Evolutionary conservation across 495 filamentous ascomycete genomes (phyloP).

Genomic region (Penicillium turbatum): DNA sequence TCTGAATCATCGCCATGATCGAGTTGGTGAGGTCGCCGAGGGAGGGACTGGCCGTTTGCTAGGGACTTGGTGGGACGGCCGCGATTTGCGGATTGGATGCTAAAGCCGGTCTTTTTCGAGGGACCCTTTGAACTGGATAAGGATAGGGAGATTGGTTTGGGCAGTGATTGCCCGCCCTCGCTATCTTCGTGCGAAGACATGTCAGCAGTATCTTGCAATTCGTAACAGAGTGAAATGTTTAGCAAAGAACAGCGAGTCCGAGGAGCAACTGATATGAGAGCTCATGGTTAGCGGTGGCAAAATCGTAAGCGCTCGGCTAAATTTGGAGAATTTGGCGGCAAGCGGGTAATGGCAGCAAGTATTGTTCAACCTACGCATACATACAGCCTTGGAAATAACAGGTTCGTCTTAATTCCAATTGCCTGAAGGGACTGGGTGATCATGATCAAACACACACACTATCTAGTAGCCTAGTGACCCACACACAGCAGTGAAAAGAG

Average conservation of each 20-base stretch:
- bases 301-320: constrained; percentile 14
- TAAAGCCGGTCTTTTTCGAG: constrained; percentile 33
- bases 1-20: constrained; percentile 44
- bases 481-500: too few relatives aligned
- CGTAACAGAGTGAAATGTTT: not conserved
- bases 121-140: constrained; percentile 22
- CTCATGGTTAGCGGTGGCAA: constrained; percentile 23
- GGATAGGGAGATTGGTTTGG: constrained; percentile 33
- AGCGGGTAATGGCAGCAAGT: not conserved
- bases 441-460: too few relatives aligned
- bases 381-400: too few relatives aligned
- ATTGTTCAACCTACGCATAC: too few relatives aligned
- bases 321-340: not conserved
- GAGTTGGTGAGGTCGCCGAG: constrained; percentile 35
- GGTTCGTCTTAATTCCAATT: too few relatives aligned
- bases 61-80: constrained; percentile 13
- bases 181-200: constrained; percentile 23
- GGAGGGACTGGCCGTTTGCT: constrained; percentile 25
- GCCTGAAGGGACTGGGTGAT: too few relatives aligned
- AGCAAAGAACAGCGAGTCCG: not conserved
- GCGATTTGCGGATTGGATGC: constrained; percentile 28
- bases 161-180: not conserved
- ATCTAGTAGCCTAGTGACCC: too few relatives aligned
- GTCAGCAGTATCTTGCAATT: not conserved
- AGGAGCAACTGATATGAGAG: constrained; percentile 11